These are phyloP conservation scores for Dothideomycetes sp. DNA, from an alignment of 2,329 filamentous ascomycete genomes.

Conservation along the genomic window DNA sequence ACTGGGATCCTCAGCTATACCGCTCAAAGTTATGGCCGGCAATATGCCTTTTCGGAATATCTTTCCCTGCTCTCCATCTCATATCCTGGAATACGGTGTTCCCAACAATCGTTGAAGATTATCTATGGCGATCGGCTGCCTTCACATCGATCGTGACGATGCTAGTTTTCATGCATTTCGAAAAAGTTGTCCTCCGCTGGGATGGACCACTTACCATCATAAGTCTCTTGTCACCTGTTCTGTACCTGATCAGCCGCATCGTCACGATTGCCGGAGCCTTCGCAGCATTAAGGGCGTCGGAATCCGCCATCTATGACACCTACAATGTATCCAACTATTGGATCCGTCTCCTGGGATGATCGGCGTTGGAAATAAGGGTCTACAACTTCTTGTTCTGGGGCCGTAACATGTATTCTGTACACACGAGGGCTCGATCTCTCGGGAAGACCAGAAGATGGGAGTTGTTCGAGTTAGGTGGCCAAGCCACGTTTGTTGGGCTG, in stretches of 20 bases:
- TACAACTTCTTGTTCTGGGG: too few relatives aligned
- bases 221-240: background rate
- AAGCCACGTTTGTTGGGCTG: too few relatives aligned
- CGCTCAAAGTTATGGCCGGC: conserved; percentile 15
- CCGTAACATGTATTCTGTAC: too few relatives aligned
- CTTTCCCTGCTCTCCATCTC: conserved; percentile 22
- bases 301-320: background rate
- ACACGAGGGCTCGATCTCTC: too few relatives aligned
- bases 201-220: background rate
- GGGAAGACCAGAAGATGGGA: too few relatives aligned
- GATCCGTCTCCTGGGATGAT: too few relatives aligned
- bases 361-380: too few relatives aligned
- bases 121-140: conserved; percentile 20
- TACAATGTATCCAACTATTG: background rate
- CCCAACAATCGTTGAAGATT: conserved; percentile 19
- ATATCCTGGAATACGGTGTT: conserved; percentile 21
- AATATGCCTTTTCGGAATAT: conserved; percentile 12
- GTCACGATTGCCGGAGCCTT: background rate
- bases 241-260: background rate
- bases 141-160: conserved; percentile 18
- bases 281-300: background rate
- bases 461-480: too few relatives aligned
- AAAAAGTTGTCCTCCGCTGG: background rate
- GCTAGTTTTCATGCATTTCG: conserved; percentile 11
- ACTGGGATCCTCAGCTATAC: conserved; percentile 18